phyloP scores from a whole-genome alignment of 2,329 filamentous ascomycete genomes.

The Penicillium sp. region DNA sequence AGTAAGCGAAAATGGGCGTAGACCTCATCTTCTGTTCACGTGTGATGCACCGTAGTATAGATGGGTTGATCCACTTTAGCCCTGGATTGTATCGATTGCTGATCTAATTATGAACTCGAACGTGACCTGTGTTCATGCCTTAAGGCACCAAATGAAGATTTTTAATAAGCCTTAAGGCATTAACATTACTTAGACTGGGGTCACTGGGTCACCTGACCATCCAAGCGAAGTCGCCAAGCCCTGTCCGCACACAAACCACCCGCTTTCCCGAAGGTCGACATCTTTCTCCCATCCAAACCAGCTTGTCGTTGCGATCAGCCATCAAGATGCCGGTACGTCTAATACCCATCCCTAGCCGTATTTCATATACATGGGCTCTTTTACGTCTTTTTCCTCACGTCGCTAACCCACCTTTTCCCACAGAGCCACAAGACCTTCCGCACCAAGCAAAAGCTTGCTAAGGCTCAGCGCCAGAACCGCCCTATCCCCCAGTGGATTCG shows the following conservation, averaged over 20 bases:
- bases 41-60: neutral
- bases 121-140: neutral
- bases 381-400: neutral
- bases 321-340: constrained; percentile 58
- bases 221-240: constrained; percentile 41
- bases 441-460: constrained; percentile 99
- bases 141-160: neutral
- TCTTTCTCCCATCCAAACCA: constrained; percentile 37
- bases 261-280: constrained; percentile 34
- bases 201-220: constrained; percentile 40
- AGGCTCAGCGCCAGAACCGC: constrained; percentile 99
- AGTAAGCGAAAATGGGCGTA: neutral
- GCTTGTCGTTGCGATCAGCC: constrained; percentile 42
- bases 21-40: neutral
- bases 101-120: neutral
- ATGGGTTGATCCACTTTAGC: neutral
- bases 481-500: constrained; percentile 99
- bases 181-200: neutral
- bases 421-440: constrained; percentile 99
- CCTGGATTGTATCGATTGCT: neutral
- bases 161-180: constrained; percentile 8
- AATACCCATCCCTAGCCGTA: neutral
- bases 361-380: neutral
- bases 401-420: constrained; percentile 24
- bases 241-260: constrained; percentile 42